phyloP scores from a whole-genome alignment of 2,329 filamentous ascomycete genomes.

The Hymenoscyphus linearis region DNA sequence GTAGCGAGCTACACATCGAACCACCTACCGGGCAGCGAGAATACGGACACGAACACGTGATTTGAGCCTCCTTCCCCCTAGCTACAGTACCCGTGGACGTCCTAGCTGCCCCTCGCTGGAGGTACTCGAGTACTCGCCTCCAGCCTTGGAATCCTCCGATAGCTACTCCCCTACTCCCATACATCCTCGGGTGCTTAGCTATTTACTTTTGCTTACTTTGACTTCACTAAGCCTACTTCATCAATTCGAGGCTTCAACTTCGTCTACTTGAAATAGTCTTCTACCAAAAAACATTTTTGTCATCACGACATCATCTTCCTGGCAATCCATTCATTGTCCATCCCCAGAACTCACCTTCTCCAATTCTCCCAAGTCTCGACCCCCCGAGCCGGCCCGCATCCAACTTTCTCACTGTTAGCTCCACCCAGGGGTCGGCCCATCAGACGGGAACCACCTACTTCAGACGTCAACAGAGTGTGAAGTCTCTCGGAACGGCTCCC shows the following conservation, averaged over 20 bases:
- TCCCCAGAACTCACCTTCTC: neutral
- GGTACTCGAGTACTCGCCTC: too few species aligned
- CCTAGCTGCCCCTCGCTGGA: too few species aligned
- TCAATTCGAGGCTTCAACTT: neutral
- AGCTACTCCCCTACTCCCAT: neutral
- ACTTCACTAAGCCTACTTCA: neutral
- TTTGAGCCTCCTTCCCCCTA: too few species aligned
- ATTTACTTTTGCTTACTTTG: neutral
- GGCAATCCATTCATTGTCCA: neutral
- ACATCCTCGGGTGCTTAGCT: neutral
- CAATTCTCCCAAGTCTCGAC: neutral
- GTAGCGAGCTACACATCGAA: too few species aligned
- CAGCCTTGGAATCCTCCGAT: too few species aligned
- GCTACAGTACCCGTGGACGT: too few species aligned
- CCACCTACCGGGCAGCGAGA: too few species aligned
- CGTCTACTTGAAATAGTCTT: neutral
- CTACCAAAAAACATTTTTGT: neutral
- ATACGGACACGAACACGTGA: neutral
- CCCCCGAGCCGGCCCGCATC: neutral
- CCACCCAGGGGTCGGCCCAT: neutral
- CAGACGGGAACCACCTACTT: neutral
- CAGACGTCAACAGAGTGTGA: neutral
- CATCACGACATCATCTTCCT: neutral
- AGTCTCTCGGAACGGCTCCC: neutral
- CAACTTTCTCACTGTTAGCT: neutral